Percentiles rank a stretch among this genome's conserved stretches.
Conservation (phyloP, 306 rosid genomes). For the Cucurbita ficifolia region DNA sequence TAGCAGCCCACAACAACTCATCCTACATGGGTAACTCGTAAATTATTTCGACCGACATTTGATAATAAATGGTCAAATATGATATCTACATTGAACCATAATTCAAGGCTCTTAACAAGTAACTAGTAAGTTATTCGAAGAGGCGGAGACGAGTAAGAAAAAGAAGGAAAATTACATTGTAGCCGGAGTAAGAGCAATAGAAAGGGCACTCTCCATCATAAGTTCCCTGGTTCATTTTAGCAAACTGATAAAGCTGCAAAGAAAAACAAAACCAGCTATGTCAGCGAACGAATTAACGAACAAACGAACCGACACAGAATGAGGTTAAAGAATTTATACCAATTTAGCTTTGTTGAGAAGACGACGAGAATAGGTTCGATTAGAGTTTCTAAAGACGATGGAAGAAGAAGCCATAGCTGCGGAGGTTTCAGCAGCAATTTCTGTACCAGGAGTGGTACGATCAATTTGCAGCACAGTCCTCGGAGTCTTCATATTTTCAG, state of each 20-base stretch:
- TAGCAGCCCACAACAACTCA: no score
- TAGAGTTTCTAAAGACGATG: constrained; percentile 29
- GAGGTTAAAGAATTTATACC: constrained; percentile 12
- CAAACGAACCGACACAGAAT: no score
- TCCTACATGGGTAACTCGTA: no score
- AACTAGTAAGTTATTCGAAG: no score
- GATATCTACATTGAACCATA: no score
- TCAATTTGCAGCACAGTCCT: constrained; percentile 49
- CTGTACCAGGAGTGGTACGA: constrained; percentile 34
- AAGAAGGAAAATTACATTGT: constrained; percentile 21
- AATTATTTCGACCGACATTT: no score
- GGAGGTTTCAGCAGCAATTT: constrained; percentile 79
- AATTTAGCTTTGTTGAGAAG: constrained; percentile 75
- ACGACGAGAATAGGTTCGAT: constrained; percentile 40
- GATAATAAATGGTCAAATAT: no score
- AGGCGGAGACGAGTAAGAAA: no score
- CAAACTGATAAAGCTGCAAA: background rate
- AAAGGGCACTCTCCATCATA: constrained; percentile 91
- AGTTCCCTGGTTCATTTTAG: constrained; percentile 28
- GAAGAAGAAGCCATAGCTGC: constrained; percentile 84
- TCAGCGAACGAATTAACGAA: no score
- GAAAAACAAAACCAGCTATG: no score
- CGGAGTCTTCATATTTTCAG: constrained; percentile 61
- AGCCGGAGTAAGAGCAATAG: constrained; percentile 88
- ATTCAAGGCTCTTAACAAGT: no score